Evolutionary conservation across 2,329 filamentous ascomycete genomes (phyloP).

Genomic region (Eutypa lata): DNA sequence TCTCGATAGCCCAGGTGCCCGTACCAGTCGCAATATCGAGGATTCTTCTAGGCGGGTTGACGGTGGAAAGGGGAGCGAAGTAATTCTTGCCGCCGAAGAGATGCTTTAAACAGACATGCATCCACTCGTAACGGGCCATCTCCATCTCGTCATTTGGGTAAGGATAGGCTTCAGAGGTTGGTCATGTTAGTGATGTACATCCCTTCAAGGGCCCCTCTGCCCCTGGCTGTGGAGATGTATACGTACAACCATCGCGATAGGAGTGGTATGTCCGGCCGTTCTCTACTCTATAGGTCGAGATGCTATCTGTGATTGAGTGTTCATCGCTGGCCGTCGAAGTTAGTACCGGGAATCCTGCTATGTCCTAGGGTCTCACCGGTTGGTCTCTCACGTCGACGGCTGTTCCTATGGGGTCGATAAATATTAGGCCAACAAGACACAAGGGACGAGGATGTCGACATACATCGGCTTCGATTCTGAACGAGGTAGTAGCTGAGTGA

Average conservation of each 20-base stretch:
- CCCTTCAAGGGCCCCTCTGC: not conserved
- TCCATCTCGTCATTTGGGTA: slow-evolving; percentile 45
- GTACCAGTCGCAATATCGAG: slow-evolving; percentile 43
- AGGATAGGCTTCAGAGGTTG: slow-evolving; percentile 34
- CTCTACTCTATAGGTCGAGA: slow-evolving; percentile 20
- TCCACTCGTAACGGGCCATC: slow-evolving; percentile 38
- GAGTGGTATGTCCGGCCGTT: slow-evolving; percentile 45
- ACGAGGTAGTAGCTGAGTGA: slow-evolving; percentile 10
- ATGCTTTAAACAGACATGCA: slow-evolving; percentile 35
- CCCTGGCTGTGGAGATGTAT: not conserved
- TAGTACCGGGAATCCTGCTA: not conserved
- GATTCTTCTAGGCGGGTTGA: slow-evolving; percentile 31
- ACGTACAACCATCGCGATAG: slow-evolving; percentile 45
- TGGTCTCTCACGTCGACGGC: slow-evolving; percentile 6
- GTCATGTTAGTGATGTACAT: slow-evolving; percentile 2
- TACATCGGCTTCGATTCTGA: slow-evolving; percentile 17
- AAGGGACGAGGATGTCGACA: not conserved
- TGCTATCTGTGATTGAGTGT: slow-evolving; percentile 20
- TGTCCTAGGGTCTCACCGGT: not conserved
- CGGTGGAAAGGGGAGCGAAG: slow-evolving; percentile 39
- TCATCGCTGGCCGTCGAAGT: slow-evolving; percentile 13
- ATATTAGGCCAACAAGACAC: not conserved
- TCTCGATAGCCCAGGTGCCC: slow-evolving; percentile 63
- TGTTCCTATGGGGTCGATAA: slow-evolving; percentile 9
- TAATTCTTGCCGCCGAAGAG: slow-evolving; percentile 35